phyloP scores from a whole-genome alignment of 768 basidiomycete species.

The Xanthoconium purpureum region DNA sequence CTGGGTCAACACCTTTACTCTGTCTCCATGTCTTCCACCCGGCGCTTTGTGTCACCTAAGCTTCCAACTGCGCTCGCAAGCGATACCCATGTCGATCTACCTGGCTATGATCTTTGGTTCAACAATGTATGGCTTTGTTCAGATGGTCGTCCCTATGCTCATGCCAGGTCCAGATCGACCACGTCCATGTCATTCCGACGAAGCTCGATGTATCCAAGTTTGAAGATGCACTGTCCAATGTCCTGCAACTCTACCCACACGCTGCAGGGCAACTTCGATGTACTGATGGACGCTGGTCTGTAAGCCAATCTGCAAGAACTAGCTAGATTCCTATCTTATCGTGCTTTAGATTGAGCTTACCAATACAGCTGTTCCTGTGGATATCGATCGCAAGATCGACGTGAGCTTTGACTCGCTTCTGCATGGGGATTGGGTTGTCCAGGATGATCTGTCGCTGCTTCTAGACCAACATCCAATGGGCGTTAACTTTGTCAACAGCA shows the following conservation, averaged over 20 bases:
- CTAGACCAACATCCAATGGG: slow-evolving; percentile 16
- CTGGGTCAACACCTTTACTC: too few relatives aligned
- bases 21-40: background rate
- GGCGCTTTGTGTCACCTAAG: slow-evolving; percentile 18
- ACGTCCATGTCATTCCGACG: slow-evolving; percentile 12
- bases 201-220: slow-evolving; percentile 12
- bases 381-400: slow-evolving; percentile 10
- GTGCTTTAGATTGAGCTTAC: slow-evolving; percentile 22
- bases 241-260: too few relatives aligned
- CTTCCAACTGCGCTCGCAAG: slow-evolving; percentile 5
- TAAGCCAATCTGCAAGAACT: too few relatives aligned
- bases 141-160: background rate
- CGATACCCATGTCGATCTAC: slow-evolving; percentile 8
- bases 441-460: slow-evolving; percentile 19
- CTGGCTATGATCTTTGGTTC: slow-evolving; percentile 25
- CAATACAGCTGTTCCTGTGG: slow-evolving; percentile 14
- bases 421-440: too few relatives aligned
- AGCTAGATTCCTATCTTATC: too few relatives aligned
- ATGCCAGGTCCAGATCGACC: slow-evolving; percentile 1
- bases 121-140: slow-evolving; percentile 9
- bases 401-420: slow-evolving; percentile 9
- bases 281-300: slow-evolving; percentile 14
- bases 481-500: slow-evolving; percentile 17
- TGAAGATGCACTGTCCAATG: too few relatives aligned
- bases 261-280: slow-evolving; percentile 21